Percentiles rank a stretch among this genome's conserved stretches.
Conservation (phyloP, 345 rosid genomes). For the Passiflora organensis region DNA sequence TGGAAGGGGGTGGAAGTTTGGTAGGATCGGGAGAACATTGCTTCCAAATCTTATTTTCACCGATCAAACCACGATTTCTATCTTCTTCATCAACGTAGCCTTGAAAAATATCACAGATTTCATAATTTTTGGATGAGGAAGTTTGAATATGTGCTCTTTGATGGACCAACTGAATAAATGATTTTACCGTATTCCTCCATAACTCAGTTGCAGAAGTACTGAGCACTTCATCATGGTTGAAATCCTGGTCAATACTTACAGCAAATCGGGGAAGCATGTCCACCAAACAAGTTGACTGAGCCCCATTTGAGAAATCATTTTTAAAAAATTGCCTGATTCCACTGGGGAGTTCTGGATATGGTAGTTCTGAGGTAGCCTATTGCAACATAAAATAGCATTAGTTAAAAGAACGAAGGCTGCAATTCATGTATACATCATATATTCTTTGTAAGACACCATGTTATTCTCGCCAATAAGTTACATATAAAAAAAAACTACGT, state of each 20-base stretch:
- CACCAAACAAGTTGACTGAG: slow-evolving; percentile 37
- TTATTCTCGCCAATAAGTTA: background rate
- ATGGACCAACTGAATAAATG: slow-evolving; percentile 62
- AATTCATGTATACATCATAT: background rate
- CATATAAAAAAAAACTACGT: no score
- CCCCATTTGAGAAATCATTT: slow-evolving; percentile 41
- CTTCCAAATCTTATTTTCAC: slow-evolving; percentile 24
- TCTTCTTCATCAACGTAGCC: slow-evolving; percentile 18
- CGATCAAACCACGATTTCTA: slow-evolving; percentile 13
- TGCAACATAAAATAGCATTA: slow-evolving; percentile 11
- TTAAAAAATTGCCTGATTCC: slow-evolving; percentile 64
- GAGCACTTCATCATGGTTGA: slow-evolving; percentile 52
- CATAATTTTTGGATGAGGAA: slow-evolving; percentile 22
- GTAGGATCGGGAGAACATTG: slow-evolving; percentile 33
- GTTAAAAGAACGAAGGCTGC: background rate
- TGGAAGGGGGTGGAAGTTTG: slow-evolving; percentile 35
- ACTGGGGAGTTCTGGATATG: slow-evolving; percentile 50
- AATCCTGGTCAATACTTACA: slow-evolving; percentile 45
- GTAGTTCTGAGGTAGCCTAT: slow-evolving; percentile 89
- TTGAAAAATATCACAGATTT: slow-evolving; percentile 24
- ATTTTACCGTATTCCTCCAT: slow-evolving; percentile 56
- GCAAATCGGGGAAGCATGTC: slow-evolving; percentile 54
- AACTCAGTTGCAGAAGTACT: slow-evolving; percentile 57
- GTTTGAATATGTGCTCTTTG: slow-evolving; percentile 44
- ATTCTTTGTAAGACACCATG: background rate